phyloP scores from a whole-genome alignment of 345 rosid genomes.

The Cochlearia excelsa region DNA sequence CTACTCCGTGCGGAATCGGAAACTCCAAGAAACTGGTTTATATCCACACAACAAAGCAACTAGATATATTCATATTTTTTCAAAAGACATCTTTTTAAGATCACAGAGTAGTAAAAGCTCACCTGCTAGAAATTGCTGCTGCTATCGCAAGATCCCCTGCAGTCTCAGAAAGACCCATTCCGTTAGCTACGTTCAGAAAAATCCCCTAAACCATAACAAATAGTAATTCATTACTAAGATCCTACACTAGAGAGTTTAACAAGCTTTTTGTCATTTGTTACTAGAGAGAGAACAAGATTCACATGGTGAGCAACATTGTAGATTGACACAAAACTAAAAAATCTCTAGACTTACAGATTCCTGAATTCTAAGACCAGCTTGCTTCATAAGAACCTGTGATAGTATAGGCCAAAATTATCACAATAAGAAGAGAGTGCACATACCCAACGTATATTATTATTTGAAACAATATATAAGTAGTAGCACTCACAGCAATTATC shows the following conservation, averaged over 20 bases:
- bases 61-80: neutral
- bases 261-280: neutral
- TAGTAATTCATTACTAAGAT: neutral
- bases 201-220: constrained; percentile 43
- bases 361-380: constrained; percentile 89
- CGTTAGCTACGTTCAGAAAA: constrained; percentile 79
- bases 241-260: neutral
- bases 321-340: neutral
- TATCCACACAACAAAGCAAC: constrained; percentile 14
- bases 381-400: constrained; percentile 83
- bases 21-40: constrained; percentile 77
- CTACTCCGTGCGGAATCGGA: constrained; percentile 74
- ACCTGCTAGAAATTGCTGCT: constrained; percentile 96
- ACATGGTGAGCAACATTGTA: neutral
- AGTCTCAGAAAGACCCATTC: constrained; percentile 72
- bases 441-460: constrained; percentile 2
- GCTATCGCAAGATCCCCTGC: constrained; percentile 95
- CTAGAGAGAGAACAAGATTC: neutral
- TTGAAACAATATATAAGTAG: constrained; percentile 1
- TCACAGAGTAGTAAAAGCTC: neutral
- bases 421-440: neutral
- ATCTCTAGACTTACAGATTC: constrained; percentile 58
- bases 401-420: constrained; percentile 12
- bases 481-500: constrained; percentile 74
- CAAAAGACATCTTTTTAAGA: neutral